phyloP scores from a whole-genome alignment of 2,329 filamentous ascomycete species.

The Arachnopeziza araneosa region DNA sequence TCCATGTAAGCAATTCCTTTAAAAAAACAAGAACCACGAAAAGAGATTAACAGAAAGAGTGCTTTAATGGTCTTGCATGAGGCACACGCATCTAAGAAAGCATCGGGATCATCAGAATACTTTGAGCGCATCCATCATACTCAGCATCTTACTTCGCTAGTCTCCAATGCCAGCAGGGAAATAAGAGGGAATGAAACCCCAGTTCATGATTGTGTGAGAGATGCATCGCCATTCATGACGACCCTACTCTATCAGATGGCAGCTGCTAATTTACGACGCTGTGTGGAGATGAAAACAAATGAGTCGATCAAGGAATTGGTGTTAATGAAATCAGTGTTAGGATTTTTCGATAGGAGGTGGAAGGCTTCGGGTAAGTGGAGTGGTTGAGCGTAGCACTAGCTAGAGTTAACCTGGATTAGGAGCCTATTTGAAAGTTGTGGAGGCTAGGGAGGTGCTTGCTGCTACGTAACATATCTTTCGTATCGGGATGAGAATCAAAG shows the following conservation, averaged over 20 bases:
- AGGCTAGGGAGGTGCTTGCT: slow-evolving; percentile 7
- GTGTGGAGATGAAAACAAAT: slow-evolving; percentile 2
- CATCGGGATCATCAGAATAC: not conserved
- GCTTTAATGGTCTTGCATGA: slow-evolving; percentile 13
- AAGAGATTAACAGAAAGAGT: not conserved
- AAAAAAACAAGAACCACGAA: not conserved
- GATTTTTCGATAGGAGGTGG: slow-evolving; percentile 13
- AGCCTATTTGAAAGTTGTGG: slow-evolving; percentile 12
- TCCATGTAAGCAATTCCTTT: slow-evolving; percentile 4
- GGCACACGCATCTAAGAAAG: slow-evolving; percentile 5
- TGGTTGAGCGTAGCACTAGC: not conserved
- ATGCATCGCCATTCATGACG: slow-evolving; percentile 12
- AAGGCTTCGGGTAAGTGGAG: slow-evolving; percentile 9
- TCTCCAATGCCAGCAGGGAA: too few species aligned
- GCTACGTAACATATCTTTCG: too few species aligned
- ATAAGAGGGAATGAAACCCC: not conserved
- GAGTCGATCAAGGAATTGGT: slow-evolving; percentile 5
- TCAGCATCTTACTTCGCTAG: too few species aligned
- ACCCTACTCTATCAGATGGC: slow-evolving; percentile 10
- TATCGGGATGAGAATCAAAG: too few species aligned
- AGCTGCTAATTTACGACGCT: slow-evolving; percentile 5
- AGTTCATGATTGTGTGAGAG: not conserved
- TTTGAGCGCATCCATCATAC: not conserved
- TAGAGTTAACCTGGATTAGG: slow-evolving; percentile 2
- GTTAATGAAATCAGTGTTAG: slow-evolving; percentile 5